Base-by-base conservation (phyloP, 2,329 filamentous ascomycete species). In the Metarhizium guizhouense region DNA sequence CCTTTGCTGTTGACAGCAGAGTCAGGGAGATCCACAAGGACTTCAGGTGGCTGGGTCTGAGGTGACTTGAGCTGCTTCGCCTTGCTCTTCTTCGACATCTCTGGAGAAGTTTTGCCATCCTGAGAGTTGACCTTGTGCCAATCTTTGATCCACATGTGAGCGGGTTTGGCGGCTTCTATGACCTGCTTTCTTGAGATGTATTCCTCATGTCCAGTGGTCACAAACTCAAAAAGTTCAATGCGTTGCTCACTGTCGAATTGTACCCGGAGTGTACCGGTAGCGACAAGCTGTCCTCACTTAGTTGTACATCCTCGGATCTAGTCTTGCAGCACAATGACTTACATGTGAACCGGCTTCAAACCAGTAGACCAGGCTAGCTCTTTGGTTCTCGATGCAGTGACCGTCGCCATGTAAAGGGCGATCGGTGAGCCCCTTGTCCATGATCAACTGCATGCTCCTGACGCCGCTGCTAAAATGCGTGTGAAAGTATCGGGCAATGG, bases 391-490 rank as follows among this genome's bases (percentile, higher is more conserved):
- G 25, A 96, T 86, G 62, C 85, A 85, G 64, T 88, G 84, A 49
- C 83, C 83, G 51, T 86, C 84, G 56, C 80, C 82, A 1, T 80
- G 76, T 40, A 88, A 69, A 10, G 77, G 72, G 52, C 76, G 76
- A 60, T 86, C 83, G 0, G 71, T 71, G 1, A 74, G 77, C 2
- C 77, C 76, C 64, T 83, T 85, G 63, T 95, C 91, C 64, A 95
- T 80, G 25, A 91, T 83, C 67, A 97, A 81, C 68, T 96, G 90
- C 63, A 97, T 89, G 54, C 85, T 89, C 62, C 83, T 87, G 55
- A 96, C 85, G 6, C 91, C 92, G 58, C 90, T 93, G 56, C 87
- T 86, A 67, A 94, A 96, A 64, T 95, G 87, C 0, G 90, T 92
- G 64, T 88, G 84, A 68, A 96, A 96, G 70, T 94, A 97, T 64